Percentiles rank a stretch among this genome's conserved stretches.
These are phyloP conservation scores for Schizochytrium sp. DNA, from an alignment of 108 stramenopile genomes.

Conservation along the genomic window DNA sequence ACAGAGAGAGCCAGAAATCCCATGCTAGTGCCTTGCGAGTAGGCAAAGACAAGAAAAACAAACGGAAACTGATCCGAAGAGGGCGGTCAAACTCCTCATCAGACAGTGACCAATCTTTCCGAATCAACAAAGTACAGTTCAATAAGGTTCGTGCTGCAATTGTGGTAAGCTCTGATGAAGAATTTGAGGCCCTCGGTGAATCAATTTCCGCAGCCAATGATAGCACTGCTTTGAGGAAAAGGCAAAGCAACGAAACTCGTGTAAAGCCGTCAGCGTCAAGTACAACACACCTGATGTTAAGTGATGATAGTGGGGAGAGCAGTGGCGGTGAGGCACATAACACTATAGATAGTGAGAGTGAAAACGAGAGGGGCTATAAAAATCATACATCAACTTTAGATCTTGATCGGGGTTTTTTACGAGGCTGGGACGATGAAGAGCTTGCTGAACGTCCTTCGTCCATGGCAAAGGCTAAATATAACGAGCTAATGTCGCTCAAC, in stretches of 20 bases:
- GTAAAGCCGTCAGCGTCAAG: no score
- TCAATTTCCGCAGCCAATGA: no score
- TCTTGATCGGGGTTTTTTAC: slow-evolving; percentile 3
- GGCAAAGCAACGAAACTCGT: no score
- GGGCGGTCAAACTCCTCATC: background rate
- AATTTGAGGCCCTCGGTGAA: background rate
- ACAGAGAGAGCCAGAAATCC: no score
- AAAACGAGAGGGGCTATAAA: no score
- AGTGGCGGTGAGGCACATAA: no score
- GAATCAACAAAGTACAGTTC: background rate
- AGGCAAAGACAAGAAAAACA: background rate
- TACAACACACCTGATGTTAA: no score
- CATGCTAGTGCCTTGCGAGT: no score
- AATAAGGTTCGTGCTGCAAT: background rate
- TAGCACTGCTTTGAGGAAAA: no score
- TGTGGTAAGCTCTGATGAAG: background rate
- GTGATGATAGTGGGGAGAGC: no score
- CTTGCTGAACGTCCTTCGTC: slow-evolving; percentile 8
- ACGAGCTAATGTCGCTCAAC: slow-evolving; percentile 39
- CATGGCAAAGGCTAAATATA: background rate
- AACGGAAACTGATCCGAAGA: background rate
- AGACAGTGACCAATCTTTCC: background rate
- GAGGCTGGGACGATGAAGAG: slow-evolving; percentile 58
- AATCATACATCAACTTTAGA: background rate
- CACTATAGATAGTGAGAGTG: no score